Evolutionary conservation across 306 rosid genomes (phyloP), one percentile per base, ranked within the genome.

Genomic region (Vigna mungo): DNA sequence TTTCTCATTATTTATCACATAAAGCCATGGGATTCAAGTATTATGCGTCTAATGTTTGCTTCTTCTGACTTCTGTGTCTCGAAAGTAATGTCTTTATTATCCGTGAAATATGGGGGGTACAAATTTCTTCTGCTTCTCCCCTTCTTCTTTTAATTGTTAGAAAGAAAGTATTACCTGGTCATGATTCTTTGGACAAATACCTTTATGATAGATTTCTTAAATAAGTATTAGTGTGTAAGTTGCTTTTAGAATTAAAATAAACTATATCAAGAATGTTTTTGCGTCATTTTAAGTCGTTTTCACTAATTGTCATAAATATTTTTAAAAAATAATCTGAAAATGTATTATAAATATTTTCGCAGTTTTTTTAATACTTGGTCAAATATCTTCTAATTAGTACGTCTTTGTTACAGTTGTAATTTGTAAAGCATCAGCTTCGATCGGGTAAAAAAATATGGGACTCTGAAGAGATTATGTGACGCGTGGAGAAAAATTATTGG

Each of bases 401-500:
- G 51, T 79, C 69, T 63, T 71, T 55, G 32, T 55, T 39, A 72
- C 16, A 1, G 61, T 55, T 30, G 39, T 60, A 27, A 1, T 52
- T 55, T 30, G 39, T 60, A 27, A 15, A 5, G 30, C 4, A 15
- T 25, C 27, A 62, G 15, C 23, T 34, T 36, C 44, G 7, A 37
- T 9, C 37, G 59, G 72, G 58, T 16, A 32, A 8, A 41, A 41
- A 9, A 70, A 44, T 41, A 74, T 34, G 23, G 68, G 62, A 41
- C 65, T 23, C 11, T 20, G 21, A 71, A 44, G 6, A 48, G 88
- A 84, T 89, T 74, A 37, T 15, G 62, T 56, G 86, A 85, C 91
- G 86, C 89, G 93, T 88, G 96, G 86, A 70, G 6, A 32, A 59
- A 68, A 3, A 1, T 37, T 15, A 72, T 82, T 91, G 93, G 97